Evolutionary conservation across 2,329 filamentous ascomycete genomes (phyloP).

Genomic region (Keithomyces neogunnii): DNA sequence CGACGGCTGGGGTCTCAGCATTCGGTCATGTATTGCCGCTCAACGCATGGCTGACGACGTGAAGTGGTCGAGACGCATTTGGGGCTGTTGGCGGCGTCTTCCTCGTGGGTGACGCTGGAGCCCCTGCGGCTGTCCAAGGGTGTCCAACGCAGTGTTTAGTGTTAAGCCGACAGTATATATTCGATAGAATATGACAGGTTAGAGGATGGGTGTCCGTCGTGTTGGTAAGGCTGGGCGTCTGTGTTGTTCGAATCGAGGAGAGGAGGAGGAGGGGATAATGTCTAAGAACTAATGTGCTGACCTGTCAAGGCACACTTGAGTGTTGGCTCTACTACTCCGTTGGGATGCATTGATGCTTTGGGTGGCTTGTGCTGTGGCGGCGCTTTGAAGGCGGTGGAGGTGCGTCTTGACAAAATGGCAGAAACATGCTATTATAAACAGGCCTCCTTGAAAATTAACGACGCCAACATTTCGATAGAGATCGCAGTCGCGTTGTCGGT

Average conservation of each 20-base stretch:
- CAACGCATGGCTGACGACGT: constrained; percentile 30
- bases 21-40: constrained; percentile 35
- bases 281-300: neutral
- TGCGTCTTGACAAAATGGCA: neutral
- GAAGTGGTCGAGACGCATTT: constrained; percentile 29
- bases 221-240: neutral
- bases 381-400: neutral
- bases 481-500: no score
- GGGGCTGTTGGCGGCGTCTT: constrained; percentile 20
- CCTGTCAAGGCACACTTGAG: neutral
- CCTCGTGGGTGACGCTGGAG: constrained; percentile 2
- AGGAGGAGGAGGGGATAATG: neutral
- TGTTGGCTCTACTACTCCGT: neutral
- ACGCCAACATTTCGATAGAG: no score
- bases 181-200: neutral
- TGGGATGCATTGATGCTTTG: neutral
- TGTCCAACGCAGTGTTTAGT: neutral
- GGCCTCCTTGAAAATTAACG: no score
- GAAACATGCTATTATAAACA: neutral
- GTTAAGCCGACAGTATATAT: no score
- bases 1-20: constrained; percentile 15
- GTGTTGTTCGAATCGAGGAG: neutral
- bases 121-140: neutral
- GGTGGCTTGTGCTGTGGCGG: constrained; percentile 1
- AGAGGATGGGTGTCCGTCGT: neutral